Evolutionary conservation across 371 early-diverging fungal species (phyloP).

Genomic region (Mortierella sp.): DNA sequence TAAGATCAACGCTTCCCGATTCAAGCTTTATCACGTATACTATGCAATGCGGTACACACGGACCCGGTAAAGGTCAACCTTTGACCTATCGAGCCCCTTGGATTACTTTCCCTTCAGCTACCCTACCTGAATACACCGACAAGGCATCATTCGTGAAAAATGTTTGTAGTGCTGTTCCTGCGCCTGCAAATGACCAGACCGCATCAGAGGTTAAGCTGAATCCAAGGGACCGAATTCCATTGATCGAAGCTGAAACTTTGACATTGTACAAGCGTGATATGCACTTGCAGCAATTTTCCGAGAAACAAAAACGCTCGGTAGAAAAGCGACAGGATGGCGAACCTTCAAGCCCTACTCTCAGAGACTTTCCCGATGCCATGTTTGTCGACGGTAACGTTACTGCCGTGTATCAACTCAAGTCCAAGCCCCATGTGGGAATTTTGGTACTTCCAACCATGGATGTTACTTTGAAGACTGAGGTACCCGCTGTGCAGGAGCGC

Average conservation of each 20-base stretch:
- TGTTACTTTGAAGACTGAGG: not conserved
- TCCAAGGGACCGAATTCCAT: not conserved
- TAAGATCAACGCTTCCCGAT: conserved; percentile 4
- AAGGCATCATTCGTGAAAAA: conserved; percentile 17
- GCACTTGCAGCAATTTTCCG: not conserved
- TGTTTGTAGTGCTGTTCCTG: conserved; percentile 8
- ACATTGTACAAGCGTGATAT: not conserved
- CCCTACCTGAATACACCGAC: conserved; percentile 1
- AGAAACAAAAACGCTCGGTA: not conserved
- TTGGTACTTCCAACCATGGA: conserved; percentile 23
- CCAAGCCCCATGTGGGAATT: conserved; percentile 19
- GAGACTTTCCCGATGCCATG: conserved; percentile 15
- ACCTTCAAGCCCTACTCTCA: not conserved
- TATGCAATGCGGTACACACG: conserved; percentile 10
- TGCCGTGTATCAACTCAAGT: conserved; percentile 37
- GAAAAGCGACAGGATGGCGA: not conserved
- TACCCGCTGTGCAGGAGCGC: not conserved
- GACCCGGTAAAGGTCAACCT: not conserved
- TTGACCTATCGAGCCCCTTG: not conserved
- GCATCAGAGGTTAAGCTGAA: not conserved
- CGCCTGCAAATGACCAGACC: not conserved
- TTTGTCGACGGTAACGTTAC: conserved; percentile 20
- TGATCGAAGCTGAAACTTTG: not conserved
- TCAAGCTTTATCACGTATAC: conserved; percentile 4
- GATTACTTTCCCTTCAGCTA: not conserved